A percentile compares a stretch with the other conserved stretches of the same genome.
Conservation (phyloP, 129 eudicot genomes). For the Tagetes patula region DNA sequence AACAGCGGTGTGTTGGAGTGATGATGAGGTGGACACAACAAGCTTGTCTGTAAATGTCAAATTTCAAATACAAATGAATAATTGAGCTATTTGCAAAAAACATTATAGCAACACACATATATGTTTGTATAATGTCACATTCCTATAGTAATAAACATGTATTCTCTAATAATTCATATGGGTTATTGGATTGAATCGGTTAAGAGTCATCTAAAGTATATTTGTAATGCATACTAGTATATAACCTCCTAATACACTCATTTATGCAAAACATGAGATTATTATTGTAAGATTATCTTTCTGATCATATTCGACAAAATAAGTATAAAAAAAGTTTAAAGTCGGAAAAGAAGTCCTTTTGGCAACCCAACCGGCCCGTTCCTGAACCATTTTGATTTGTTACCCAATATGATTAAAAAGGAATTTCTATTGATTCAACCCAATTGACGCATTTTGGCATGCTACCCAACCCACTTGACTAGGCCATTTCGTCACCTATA, state of each 20-base stretch:
- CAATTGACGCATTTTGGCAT: not conserved
- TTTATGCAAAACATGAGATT: not conserved
- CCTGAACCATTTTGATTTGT: not conserved
- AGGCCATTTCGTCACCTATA: not conserved
- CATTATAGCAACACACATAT: not conserved
- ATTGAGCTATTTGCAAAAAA: not conserved
- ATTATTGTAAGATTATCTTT: not conserved
- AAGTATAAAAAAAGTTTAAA: not conserved
- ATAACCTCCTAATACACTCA: not conserved
- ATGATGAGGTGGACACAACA: slow-evolving; percentile 91
- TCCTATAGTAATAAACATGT: not conserved
- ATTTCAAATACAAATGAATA: not conserved
- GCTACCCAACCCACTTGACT: slow-evolving; percentile 10
- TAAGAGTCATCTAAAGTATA: not conserved
- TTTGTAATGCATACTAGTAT: not conserved
- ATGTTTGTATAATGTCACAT: not conserved
- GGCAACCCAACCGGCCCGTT: not conserved
- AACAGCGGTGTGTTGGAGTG: slow-evolving; percentile 95
- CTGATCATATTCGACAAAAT: not conserved
- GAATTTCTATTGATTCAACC: not conserved
- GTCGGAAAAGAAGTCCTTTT: not conserved
- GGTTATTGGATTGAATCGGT: not conserved
- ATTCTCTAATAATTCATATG: not conserved
- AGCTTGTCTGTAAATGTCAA: slow-evolving; percentile 67
- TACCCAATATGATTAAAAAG: not conserved